Evolutionary conservation across 208 protist genomes (phyloP).

Genomic region (Leptomonas seymouri): DNA sequence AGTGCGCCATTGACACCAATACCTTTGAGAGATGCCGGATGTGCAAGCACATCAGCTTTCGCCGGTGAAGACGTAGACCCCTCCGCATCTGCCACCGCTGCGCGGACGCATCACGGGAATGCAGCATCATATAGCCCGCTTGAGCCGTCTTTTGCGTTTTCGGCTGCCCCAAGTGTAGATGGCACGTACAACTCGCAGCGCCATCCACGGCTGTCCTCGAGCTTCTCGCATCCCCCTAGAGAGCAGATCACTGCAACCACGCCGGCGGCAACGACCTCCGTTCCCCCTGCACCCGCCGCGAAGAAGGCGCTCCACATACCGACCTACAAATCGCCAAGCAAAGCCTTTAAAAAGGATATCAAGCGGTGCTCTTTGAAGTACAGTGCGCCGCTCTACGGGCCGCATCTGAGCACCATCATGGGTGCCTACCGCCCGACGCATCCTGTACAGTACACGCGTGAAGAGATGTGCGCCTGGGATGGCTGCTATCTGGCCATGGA

Average conservation of each 20-base stretch:
- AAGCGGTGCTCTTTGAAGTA: conserved; percentile 37
- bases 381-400: conserved; percentile 48
- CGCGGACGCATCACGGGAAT: too few species aligned
- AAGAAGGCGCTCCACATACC: not conserved
- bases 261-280: not conserved
- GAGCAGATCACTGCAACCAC: too few species aligned
- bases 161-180: not conserved
- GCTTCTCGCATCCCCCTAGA: not conserved
- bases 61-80: too few species aligned
- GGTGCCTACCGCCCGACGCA: conserved; percentile 31
- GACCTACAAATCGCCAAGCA: not conserved
- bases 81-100: not conserved
- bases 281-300: not conserved
- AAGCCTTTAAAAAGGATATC: conserved; percentile 5
- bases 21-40: not conserved
- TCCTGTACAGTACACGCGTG: conserved; percentile 36
- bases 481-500: conserved; percentile 42
- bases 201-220: not conserved
- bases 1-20: not conserved
- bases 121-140: not conserved
- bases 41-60: too few species aligned
- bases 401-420: conserved; percentile 61
- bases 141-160: not conserved
- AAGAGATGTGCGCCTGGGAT: conserved; percentile 45
- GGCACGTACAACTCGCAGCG: conserved; percentile 16